Evolutionary conservation across 257 asterid species (phyloP).

Genomic region (Paraleonurus japonicus): DNA sequence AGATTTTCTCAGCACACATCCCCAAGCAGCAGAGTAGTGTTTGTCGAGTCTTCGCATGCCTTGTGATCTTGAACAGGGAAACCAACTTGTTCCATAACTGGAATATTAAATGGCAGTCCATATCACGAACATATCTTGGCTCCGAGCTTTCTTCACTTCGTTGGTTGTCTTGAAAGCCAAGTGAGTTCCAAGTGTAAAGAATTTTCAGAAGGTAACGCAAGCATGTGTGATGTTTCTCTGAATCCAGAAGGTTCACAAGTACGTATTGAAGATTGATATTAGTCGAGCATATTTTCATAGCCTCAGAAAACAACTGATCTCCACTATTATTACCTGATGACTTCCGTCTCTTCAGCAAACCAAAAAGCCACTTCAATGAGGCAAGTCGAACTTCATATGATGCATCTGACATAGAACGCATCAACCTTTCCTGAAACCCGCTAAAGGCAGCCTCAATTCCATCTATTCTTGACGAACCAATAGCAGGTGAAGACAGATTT

Average conservation of each 20-base stretch:
- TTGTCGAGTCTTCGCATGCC: conserved; percentile 75
- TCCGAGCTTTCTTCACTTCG: conserved; percentile 12
- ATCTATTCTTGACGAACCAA: conserved; percentile 33
- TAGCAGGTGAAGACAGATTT: conserved; percentile 38
- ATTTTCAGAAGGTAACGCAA: conserved; percentile 67
- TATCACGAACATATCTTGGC: conserved; percentile 43
- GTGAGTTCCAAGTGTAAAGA: conserved; percentile 73
- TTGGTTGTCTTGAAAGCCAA: conserved; percentile 41
- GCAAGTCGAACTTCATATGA: conserved; percentile 89
- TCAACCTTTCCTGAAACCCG: conserved; percentile 58
- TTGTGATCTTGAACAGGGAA: conserved; percentile 62
- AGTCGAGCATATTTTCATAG: conserved; percentile 43
- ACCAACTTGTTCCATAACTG: conserved; percentile 73
- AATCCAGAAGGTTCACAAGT: conserved; percentile 53
- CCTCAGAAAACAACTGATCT: conserved; percentile 38
- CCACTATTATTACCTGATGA: conserved; percentile 27
- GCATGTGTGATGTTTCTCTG: conserved; percentile 85
- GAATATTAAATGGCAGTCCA: conserved; percentile 55
- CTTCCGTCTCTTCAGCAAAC: conserved; percentile 51
- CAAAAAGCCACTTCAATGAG: conserved; percentile 79
- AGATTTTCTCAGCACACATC: conserved; percentile 61
- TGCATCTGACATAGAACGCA: conserved; percentile 57
- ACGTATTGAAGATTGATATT: conserved; percentile 57
- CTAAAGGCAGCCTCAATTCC: conserved; percentile 41
- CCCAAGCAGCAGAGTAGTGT: conserved; percentile 88